Base-by-base conservation (phyloP, 2,329 filamentous ascomycete species). In the Didymella lethalis region DNA sequence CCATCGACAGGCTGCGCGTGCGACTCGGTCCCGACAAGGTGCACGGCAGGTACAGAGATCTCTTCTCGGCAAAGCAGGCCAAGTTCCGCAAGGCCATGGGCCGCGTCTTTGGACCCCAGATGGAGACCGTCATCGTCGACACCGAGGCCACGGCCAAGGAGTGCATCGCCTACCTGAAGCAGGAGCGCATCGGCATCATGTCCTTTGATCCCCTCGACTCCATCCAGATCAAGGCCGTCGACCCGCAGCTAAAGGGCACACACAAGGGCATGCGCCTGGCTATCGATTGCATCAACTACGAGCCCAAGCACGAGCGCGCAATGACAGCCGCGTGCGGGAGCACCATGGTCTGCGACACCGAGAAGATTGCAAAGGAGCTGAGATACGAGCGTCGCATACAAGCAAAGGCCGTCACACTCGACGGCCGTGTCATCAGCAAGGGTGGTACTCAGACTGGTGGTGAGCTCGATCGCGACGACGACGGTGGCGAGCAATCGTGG, bases 181-280 rank as follows among this genome's bases (percentile, higher is more conserved):
- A 97, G 64, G 92, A 97, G 74, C 88, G 92, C 55, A 89, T 91
- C 53, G 86, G 90, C 7, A 92, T 93, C 57, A 92, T 95, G 79
- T 97, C 92, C 1, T 98, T 99, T 77, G 93, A 98, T 63, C 95
- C 95, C 0, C 84, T 99, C 18, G 95, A 99, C 81, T 97, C 96
- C 51, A 97, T 99, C 76, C 96, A 98, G 72, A 93, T 97, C 73
- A 93, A 92, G 75, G 88, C 92, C 11, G 87, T 95, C 59, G 96
- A 96, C 74, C 91, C 92, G 5, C 93, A 92, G 59, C 83, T 99
- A 65, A 97, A 97, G 78, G 92, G 93, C 28, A 90, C 97, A 75
- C 85, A 91, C 54, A 90, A 91, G 38, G 92, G 91, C 45, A 88
- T 88, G 77, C 88, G 94, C 7, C 85, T 97, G 57, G 96, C 94